Percentiles rank a stretch among this genome's conserved stretches.
phyloP scores from a whole-genome alignment of 768 basidiomycete genomes.

The Mycena latifolia region DNA sequence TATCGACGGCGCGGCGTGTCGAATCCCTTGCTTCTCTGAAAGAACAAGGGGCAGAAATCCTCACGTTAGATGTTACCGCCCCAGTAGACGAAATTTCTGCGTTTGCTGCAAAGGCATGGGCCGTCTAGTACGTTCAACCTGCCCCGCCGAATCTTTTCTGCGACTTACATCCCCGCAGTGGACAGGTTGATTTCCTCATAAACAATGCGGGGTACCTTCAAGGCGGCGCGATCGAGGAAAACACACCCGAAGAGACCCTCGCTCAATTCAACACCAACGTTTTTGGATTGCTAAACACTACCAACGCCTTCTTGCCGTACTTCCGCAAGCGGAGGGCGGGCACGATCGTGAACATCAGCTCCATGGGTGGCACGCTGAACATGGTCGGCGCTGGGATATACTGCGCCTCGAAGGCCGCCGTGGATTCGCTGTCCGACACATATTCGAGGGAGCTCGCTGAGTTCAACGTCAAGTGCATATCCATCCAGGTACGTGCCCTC shows the following conservation, averaged over 20 bases:
- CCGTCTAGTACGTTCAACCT: constrained; percentile 30
- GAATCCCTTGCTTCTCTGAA: constrained; percentile 40
- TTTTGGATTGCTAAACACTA: constrained; percentile 44
- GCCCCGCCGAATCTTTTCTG: too few species aligned
- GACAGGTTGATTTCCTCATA: constrained; percentile 48
- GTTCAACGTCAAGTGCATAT: constrained; percentile 32
- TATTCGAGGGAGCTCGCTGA: constrained; percentile 29
- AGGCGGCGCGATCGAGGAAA: constrained; percentile 45
- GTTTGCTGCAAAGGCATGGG: constrained; percentile 41
- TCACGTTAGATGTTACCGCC: constrained; percentile 46
- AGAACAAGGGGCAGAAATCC: constrained; percentile 40
- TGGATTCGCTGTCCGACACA: constrained; percentile 27
- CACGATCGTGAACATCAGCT: constrained; percentile 47
- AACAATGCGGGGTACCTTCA: constrained; percentile 48
- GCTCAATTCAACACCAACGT: constrained; percentile 49
- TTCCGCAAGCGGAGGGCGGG: constrained; percentile 46
- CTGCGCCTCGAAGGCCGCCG: constrained; percentile 42
- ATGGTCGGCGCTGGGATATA: constrained; percentile 41
- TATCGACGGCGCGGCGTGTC: constrained; percentile 45
- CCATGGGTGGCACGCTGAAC: constrained; percentile 28
- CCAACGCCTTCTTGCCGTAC: constrained; percentile 48
- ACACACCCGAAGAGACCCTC: constrained; percentile 10
- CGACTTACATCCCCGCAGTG: constrained; percentile 14
- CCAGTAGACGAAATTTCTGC: constrained; percentile 35
- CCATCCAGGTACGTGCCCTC: constrained; percentile 31